Evolutionary conservation across 108 stramenopile species (phyloP), one percentile per base, ranked within the genome.

Genomic region (Cylindrotheca closterium): DNA sequence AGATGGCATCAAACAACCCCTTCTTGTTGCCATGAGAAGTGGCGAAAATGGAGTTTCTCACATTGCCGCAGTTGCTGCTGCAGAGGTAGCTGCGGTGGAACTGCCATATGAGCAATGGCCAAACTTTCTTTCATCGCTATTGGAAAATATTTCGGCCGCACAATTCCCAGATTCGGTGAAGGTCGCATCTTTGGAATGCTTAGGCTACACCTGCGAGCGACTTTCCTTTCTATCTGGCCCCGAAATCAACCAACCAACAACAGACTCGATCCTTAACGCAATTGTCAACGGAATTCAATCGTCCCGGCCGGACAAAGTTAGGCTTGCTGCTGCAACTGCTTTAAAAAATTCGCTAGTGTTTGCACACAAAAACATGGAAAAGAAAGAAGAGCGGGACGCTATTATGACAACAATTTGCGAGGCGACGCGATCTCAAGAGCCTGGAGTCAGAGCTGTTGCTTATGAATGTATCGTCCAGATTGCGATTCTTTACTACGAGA

Each of bases 351-450:
- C 94, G 45, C 68, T 98, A 7, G 59, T 82, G 19, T 98, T 98
- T 81, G 88, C 91, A 3, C 58, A 85, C 29, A 81, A 77, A 51
- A 98, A 98, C 62, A 96, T 98, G 88, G 95, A 97, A 48, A 81
- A 73, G 34, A 82, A 89, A 59, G 65, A 71, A 47, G 96, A 98
- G 73, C 78, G 98, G 4, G 84, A 96, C 60, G 84, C 92, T 71
- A 97, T 98, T 71, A 95, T 98, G 94, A 80, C 84, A 56, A 92
- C 89, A 28, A 80, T 97, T 55, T 95, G 95, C 70, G 96, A 96
- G 42, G 96, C 98, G 8, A 96, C 96, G 8, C 85, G 92, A 52
- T 77, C 81, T 51, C 50, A 58, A 7, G 87, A 96, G 68, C 66
- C 70, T 7, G 33, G 56, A 10, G 89, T 97, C 30, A 82, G 96